phyloP scores from a whole-genome alignment of 768 basidiomycete genomes.

The Rhodocollybia butyracea region DNA sequence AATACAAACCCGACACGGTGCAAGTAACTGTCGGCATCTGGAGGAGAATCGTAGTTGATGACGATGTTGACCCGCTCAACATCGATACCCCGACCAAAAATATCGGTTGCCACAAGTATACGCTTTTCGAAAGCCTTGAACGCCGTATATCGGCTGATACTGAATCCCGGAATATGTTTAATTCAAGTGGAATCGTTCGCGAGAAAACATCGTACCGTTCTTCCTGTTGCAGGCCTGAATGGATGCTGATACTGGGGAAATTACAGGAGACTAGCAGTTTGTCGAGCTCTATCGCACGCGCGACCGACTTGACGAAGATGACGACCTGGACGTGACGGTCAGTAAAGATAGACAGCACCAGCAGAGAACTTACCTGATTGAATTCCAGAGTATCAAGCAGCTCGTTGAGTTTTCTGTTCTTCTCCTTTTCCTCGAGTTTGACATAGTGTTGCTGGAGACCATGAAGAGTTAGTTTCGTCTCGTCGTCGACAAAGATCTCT shows the following conservation, averaged over 20 bases:
- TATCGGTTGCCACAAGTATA: constrained; percentile 97
- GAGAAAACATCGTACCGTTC: constrained; percentile 69
- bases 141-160: constrained; percentile 92
- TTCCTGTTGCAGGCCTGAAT: constrained; percentile 91
- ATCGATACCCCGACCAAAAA: constrained; percentile 99
- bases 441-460: constrained; percentile 99
- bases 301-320: constrained; percentile 98
- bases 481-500: constrained; percentile 99
- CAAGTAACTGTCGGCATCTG: constrained; percentile 96
- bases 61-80: constrained; percentile 99
- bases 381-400: constrained; percentile 94
- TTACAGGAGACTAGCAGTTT: constrained; percentile 95
- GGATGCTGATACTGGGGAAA: constrained; percentile 97
- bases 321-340: constrained; percentile 69
- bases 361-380: constrained; percentile 73
- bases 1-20: constrained; percentile 87
- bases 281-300: constrained; percentile 94
- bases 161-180: constrained; percentile 26
- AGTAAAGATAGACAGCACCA: background rate
- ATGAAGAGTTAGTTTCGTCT: constrained; percentile 96
- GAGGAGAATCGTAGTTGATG: constrained; percentile 97
- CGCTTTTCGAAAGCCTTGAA: constrained; percentile 99
- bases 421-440: constrained; percentile 90
- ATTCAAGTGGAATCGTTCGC: background rate
- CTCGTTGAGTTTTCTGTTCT: constrained; percentile 97